These are phyloP conservation scores for Suhomyces vadensis DNA, from an alignment of 805 yeast genomes.

Conservation along the genomic window DNA sequence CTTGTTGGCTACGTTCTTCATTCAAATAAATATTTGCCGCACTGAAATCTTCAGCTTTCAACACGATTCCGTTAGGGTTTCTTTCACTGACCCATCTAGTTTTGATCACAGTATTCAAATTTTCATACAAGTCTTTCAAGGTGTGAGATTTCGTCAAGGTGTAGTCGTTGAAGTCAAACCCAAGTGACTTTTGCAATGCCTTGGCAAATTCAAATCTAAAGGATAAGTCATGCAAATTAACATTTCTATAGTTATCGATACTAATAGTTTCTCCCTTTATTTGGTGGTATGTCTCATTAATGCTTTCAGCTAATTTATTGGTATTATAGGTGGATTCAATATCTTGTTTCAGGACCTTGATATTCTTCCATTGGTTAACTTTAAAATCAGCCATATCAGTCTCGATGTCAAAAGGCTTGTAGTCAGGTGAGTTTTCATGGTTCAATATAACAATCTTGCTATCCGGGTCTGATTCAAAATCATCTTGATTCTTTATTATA, in stretches of 20 bases:
- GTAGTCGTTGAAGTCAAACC: constrained; percentile 55
- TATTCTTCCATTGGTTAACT: constrained; percentile 38
- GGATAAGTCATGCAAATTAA: constrained; percentile 42
- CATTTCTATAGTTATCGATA: constrained; percentile 12
- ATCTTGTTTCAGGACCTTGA: constrained; percentile 22
- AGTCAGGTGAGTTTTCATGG: constrained; percentile 36
- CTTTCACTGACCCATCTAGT: constrained; percentile 55
- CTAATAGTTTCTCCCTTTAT: constrained; percentile 19
- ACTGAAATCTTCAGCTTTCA: constrained; percentile 54
- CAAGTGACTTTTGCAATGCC: constrained; percentile 47
- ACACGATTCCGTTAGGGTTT: constrained; percentile 73
- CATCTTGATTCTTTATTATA: constrained; percentile 40
- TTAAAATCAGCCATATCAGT: constrained; percentile 38
- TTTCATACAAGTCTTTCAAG: constrained; percentile 38
- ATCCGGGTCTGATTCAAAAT: constrained; percentile 32
- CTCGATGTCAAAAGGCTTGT: constrained; percentile 25
- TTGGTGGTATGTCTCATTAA: constrained; percentile 27
- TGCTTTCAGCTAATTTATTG: constrained; percentile 24
- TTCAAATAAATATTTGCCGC: constrained; percentile 57
- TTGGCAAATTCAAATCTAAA: constrained; percentile 52
- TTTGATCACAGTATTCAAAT: constrained; percentile 41
- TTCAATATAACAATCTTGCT: constrained; percentile 38
- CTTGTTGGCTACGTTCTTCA: constrained; percentile 47
- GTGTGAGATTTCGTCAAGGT: constrained; percentile 43
- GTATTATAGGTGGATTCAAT: constrained; percentile 30